These are phyloP conservation scores for Talaromyces rugulosus DNA, from an alignment of 2,329 filamentous ascomycete species.

Conservation along the genomic window DNA sequence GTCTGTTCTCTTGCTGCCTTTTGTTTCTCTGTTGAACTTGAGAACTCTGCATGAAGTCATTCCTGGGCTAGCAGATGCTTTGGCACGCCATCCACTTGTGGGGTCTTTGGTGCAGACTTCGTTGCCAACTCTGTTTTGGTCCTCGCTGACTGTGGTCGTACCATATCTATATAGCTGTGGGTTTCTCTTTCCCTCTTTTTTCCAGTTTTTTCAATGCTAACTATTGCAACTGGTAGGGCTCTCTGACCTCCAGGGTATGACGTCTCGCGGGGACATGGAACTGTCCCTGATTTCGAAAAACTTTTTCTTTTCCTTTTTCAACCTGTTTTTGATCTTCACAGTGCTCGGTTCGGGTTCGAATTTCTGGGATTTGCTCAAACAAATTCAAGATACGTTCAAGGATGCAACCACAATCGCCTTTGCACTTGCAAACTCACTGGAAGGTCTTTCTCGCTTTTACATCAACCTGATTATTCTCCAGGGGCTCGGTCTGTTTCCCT, in stretches of 20 bases:
- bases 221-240: slow-evolving; percentile 48
- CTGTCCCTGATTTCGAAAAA: slow-evolving; percentile 96
- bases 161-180: slow-evolving; percentile 90
- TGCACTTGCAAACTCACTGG: slow-evolving; percentile 70
- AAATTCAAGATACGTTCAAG: slow-evolving; percentile 67
- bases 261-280: slow-evolving; percentile 90
- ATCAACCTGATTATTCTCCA: slow-evolving; percentile 92
- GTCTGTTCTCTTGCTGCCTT: slow-evolving; percentile 73
- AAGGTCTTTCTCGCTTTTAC: slow-evolving; percentile 76
- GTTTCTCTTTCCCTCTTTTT: slow-evolving; percentile 19
- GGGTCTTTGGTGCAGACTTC: slow-evolving; percentile 80
- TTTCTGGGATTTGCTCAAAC: slow-evolving; percentile 62
- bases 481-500: slow-evolving; percentile 86
- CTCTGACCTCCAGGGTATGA: slow-evolving; percentile 87
- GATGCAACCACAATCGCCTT: slow-evolving; percentile 76
- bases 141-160: slow-evolving; percentile 81
- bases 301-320: slow-evolving; percentile 99
- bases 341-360: slow-evolving; percentile 75
- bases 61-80: slow-evolving; percentile 63
- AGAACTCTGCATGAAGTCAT: slow-evolving; percentile 73
- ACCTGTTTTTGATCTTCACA: slow-evolving; percentile 94
- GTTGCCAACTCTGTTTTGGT: slow-evolving; percentile 78
- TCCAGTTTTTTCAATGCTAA: background rate
- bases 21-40: slow-evolving; percentile 75
- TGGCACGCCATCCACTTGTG: slow-evolving; percentile 65